phyloP scores from a whole-genome alignment of 2,329 filamentous ascomycete species.

The Fusarium sarcochroum region DNA sequence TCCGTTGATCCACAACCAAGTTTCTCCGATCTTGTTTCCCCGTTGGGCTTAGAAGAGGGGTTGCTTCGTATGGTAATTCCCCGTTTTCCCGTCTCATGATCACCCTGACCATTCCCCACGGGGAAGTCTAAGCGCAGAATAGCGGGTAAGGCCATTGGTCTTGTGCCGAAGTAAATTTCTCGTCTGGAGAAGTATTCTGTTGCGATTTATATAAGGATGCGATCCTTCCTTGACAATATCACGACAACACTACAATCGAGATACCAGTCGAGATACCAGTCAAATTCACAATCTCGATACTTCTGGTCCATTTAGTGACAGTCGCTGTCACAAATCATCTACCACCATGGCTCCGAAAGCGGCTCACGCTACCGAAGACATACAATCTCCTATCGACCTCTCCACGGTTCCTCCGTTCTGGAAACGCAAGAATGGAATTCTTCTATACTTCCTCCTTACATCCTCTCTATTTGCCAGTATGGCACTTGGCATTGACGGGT shows the following conservation, averaged over 20 bases:
- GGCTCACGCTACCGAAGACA: conserved; percentile 50
- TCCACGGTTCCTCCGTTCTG: conserved; percentile 52
- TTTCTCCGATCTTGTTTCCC: conserved; percentile 23
- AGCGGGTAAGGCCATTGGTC: no score
- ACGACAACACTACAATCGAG: background rate
- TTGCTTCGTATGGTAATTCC: conserved; percentile 20
- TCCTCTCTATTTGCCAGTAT: conserved; percentile 59
- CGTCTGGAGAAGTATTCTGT: no score
- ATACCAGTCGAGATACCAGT: background rate
- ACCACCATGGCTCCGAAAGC: conserved; percentile 52
- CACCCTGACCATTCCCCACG: conserved; percentile 34
- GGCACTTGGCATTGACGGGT: conserved; percentile 59
- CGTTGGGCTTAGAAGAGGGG: conserved; percentile 6
- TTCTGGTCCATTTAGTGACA: background rate
- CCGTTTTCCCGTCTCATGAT: conserved; percentile 27
- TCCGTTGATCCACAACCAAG: background rate
- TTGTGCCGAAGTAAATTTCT: no score
- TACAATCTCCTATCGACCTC: conserved; percentile 52
- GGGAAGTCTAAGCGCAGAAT: conserved; percentile 32
- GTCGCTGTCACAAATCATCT: background rate
- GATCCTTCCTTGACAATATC: background rate
- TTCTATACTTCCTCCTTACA: conserved; percentile 60
- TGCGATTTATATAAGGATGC: conserved; percentile 33
- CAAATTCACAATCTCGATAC: background rate
- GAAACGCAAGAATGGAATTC: conserved; percentile 57